phyloP scores from a whole-genome alignment of 2,329 filamentous ascomycete genomes.

The Calonectria pauciramosa region DNA sequence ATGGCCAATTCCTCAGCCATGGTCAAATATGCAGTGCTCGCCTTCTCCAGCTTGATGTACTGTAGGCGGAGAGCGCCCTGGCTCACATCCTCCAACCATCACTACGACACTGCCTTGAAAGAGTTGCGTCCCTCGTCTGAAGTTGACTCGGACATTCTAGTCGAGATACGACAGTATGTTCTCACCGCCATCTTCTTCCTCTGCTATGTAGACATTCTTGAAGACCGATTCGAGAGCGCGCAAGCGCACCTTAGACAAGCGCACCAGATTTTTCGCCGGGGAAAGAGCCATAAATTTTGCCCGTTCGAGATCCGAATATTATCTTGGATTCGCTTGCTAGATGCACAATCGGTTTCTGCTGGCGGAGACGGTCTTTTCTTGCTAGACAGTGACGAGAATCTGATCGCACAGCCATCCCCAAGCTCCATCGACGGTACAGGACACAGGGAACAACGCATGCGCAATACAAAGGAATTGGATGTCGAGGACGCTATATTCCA shows the following conservation, averaged over 20 bases:
- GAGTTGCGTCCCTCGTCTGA: not conserved
- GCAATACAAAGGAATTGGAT: not conserved
- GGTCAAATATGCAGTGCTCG: not conserved
- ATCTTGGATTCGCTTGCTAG: not conserved
- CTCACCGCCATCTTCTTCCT: not conserved
- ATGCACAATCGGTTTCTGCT: not conserved
- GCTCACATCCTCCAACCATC: not conserved
- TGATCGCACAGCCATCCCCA: not conserved
- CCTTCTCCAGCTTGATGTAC: not conserved
- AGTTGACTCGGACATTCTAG: not conserved
- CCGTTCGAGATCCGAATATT: not conserved
- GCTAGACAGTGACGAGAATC: not conserved
- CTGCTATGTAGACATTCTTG: not conserved
- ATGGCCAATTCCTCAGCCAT: not conserved
- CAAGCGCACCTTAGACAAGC: not conserved
- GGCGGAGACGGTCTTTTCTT: conserved; percentile 1
- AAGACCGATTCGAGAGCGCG: not conserved
- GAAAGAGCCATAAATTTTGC: not conserved
- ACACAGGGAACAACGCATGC: not conserved
- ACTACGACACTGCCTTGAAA: not conserved
- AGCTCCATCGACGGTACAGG: not conserved
- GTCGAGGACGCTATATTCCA: not conserved
- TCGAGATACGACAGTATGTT: not conserved
- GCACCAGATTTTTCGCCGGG: not conserved
- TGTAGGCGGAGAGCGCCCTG: not conserved